Conservation (phyloP, 352 stramenopile species). For the Peronospora tabacina region DNA sequence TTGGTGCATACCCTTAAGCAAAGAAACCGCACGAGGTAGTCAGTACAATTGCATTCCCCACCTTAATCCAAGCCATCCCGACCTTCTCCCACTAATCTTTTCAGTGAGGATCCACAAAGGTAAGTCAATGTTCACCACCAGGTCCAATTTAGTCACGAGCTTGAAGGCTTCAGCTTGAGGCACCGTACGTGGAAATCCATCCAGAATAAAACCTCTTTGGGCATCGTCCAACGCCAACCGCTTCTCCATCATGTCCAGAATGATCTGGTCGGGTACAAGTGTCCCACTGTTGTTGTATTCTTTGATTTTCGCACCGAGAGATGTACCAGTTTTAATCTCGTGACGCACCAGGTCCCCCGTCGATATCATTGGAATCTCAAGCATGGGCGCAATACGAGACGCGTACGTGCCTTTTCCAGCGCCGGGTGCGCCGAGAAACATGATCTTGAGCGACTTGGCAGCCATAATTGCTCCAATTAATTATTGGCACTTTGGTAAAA, state of each 20-base stretch:
- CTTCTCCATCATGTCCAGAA: conserved; percentile 84
- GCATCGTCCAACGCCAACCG: conserved; percentile 63
- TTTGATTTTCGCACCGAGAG: conserved; percentile 73
- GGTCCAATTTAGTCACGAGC: conserved; percentile 60
- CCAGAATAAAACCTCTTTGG: conserved; percentile 79
- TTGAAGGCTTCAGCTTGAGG: conserved; percentile 81
- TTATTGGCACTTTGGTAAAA: not conserved
- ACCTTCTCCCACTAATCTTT: conserved; percentile 86
- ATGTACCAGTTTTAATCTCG: conserved; percentile 79
- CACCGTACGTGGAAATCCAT: conserved; percentile 87
- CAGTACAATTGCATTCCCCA: not conserved
- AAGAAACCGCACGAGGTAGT: not conserved
- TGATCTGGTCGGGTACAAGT: conserved; percentile 85
- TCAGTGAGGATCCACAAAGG: conserved; percentile 83
- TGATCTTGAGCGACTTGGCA: conserved; percentile 64
- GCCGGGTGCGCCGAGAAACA: conserved; percentile 87
- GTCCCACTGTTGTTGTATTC: conserved; percentile 77
- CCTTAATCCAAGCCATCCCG: conserved; percentile 8
- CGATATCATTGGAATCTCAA: conserved; percentile 85
- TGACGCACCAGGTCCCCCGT: conserved; percentile 84
- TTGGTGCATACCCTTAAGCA: conserved; percentile 60
- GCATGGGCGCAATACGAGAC: conserved; percentile 72
- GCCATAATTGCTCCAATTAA: conserved; percentile 12
- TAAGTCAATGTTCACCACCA: conserved; percentile 86
- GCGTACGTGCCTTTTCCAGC: conserved; percentile 89